A percentile compares a stretch with the other conserved stretches of the same genome.
Conservation (phyloP, 495 filamentous ascomycete species). For the Corynascus novoguineensis region DNA sequence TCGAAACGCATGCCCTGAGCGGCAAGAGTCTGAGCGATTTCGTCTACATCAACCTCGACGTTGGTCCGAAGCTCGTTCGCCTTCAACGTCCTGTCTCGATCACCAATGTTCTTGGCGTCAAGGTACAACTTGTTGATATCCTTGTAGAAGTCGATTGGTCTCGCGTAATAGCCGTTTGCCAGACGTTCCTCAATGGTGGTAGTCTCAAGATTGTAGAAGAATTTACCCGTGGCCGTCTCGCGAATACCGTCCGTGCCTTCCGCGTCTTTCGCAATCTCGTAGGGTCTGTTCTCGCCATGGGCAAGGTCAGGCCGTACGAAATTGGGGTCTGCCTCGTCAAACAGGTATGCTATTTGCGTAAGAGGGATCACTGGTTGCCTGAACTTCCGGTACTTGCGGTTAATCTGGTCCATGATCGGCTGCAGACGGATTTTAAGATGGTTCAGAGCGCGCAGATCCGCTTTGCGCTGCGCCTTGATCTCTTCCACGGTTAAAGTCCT, state of each 20-base stretch:
- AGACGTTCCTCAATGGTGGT: conserved; percentile 89
- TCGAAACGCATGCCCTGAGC: conserved; percentile 35
- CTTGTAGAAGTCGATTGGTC: conserved; percentile 76
- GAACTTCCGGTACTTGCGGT: conserved; percentile 78
- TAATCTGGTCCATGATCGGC: conserved; percentile 91
- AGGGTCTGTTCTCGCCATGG: conserved; percentile 61
- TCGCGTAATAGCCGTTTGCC: conserved; percentile 90
- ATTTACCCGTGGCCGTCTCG: conserved; percentile 66
- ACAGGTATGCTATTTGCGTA: conserved; percentile 66
- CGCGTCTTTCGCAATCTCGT: conserved; percentile 65
- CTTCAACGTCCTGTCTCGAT: conserved; percentile 71
- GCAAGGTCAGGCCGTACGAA: conserved; percentile 70
- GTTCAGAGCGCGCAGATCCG: conserved; percentile 75
- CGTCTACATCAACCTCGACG: conserved; percentile 81
- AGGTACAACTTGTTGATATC: conserved; percentile 79
- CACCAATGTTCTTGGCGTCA: conserved; percentile 70
- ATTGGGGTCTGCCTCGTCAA: conserved; percentile 75
- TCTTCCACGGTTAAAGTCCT: conserved; percentile 64
- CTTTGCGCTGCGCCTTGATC: conserved; percentile 69
- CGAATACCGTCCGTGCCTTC: conserved; percentile 66
- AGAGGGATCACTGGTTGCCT: conserved; percentile 71
- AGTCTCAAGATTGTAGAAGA: conserved; percentile 92
- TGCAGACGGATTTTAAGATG: conserved; percentile 80
- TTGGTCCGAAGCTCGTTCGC: conserved; percentile 87
- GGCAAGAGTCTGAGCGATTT: conserved; percentile 58